Evolutionary conservation across 495 filamentous ascomycete genomes (phyloP), one percentile per base, ranked within the genome.

Genomic region (Neurospora hispaniola): DNA sequence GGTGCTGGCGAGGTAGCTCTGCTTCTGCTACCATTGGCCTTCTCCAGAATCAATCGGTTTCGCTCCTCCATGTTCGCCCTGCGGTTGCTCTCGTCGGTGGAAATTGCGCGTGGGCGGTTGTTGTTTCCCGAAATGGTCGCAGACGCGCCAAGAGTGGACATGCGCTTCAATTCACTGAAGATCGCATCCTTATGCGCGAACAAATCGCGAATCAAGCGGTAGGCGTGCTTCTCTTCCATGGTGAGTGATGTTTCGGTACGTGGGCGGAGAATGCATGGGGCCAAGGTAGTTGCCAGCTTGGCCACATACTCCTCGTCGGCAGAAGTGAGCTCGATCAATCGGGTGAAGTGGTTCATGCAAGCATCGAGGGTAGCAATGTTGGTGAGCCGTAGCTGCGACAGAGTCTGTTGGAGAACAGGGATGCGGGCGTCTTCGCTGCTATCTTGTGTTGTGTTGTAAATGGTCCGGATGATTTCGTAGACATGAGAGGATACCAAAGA

Each of bases 361-460:
- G 96, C 96, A 82, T 99, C 96, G 78, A 99, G 91, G 41, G 96
- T 98, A 72, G 96, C 96, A 80, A 99, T 98, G 79, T 99, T 99
- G 74, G 96, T 94, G 46, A 99, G 90, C 46, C 95, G 93, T 59
- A 99, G 88, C 79, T 97, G 94, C 62, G 93, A 94, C 75, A 98
- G 90, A 0, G 96, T 98, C 75, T 94, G 97, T 81, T 98, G 96
- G 40, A 99, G 88, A 75, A 98, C 93, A 71, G 95, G 92, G 73
- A 98, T 88, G 62, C 96, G 93, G 54, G 90, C 88, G 5, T 84
- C 80, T 70, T 92, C 90, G 23, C 86, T 86, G 11, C 83, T 80
- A 71, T 94, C 92, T 40, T 91, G 87, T 73, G 94, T 90, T 41
- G 92, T 93, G 70, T 89, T 91, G 82, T 99, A 99, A 72, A 98